Evolutionary conservation across 2,329 filamentous ascomycete species (phyloP).

Genomic region (Eutypa lata): DNA sequence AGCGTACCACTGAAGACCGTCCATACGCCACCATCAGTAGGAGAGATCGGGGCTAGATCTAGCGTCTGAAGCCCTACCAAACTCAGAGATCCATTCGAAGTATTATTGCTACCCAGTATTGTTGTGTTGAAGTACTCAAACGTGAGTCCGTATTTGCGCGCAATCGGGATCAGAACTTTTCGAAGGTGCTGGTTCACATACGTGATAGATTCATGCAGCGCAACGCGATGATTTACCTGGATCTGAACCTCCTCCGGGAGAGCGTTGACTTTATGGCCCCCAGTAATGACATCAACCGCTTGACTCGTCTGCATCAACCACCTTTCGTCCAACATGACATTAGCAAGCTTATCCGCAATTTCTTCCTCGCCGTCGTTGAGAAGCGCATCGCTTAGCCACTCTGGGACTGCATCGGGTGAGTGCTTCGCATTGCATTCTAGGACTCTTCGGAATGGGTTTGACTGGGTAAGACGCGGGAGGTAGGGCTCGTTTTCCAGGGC

Average conservation of each 20-base stretch:
- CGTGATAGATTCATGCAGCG: constrained; percentile 42
- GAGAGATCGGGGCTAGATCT: constrained; percentile 24
- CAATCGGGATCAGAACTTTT: constrained; percentile 36
- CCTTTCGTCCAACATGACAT: constrained; percentile 29
- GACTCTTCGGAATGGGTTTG: constrained; percentile 40
- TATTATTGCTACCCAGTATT: constrained; percentile 8
- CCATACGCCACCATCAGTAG: constrained; percentile 26
- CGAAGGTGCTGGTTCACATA: constrained; percentile 36
- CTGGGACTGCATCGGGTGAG: constrained; percentile 39
- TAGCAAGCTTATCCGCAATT: constrained; percentile 29
- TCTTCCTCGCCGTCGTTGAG: constrained; percentile 16
- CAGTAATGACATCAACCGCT: constrained; percentile 43
- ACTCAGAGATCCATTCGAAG: constrained; percentile 3
- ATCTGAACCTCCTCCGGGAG: constrained; percentile 43
- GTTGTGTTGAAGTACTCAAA: constrained; percentile 31
- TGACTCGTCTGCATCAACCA: constrained; percentile 48
- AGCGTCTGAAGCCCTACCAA: constrained; percentile 10
- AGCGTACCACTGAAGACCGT: constrained; percentile 34
- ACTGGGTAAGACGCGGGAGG: constrained; percentile 6
- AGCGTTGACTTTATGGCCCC: constrained; percentile 48
- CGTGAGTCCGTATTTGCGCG: constrained; percentile 38
- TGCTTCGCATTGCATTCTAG: constrained; percentile 50
- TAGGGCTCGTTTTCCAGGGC: constrained; percentile 10
- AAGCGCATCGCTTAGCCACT: constrained; percentile 29
- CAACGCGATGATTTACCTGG: constrained; percentile 46